A percentile compares a stretch with the other conserved stretches of the same genome.
These are phyloP conservation scores for Cicer arietinum DNA, from an alignment of 306 rosid species.

Conservation along the genomic window DNA sequence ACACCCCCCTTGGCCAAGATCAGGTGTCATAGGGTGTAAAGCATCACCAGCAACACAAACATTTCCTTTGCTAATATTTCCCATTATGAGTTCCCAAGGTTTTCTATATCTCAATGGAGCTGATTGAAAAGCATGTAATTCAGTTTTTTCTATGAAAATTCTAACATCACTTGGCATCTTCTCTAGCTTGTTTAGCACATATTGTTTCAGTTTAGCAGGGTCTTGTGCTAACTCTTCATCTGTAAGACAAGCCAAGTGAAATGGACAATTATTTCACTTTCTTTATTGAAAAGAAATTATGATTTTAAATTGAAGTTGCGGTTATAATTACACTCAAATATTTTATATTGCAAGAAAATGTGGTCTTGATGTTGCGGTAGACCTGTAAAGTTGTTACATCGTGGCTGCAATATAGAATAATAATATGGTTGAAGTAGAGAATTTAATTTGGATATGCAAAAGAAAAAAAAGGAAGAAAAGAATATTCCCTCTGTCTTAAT, in stretches of 20 bases:
- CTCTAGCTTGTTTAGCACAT: constrained; percentile 59
- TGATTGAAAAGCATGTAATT: constrained; percentile 38
- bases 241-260: constrained; percentile 19
- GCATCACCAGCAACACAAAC: constrained; percentile 80
- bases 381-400: too few relatives aligned
- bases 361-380: too few relatives aligned
- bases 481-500: too few relatives aligned
- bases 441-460: too few relatives aligned
- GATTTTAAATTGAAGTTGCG: too few relatives aligned
- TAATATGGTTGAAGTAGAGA: too few relatives aligned
- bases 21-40: constrained; percentile 74
- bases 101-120: constrained; percentile 56
- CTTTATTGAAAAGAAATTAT: too few relatives aligned
- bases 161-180: constrained; percentile 51
- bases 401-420: too few relatives aligned
- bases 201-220: constrained; percentile 54
- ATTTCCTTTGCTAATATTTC: constrained; percentile 66
- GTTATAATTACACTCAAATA: too few relatives aligned
- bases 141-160: constrained; percentile 51
- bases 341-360: not conserved
- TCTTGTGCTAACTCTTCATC: constrained; percentile 53
- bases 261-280: not conserved
- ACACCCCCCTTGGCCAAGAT: constrained; percentile 71
- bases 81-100: constrained; percentile 73
- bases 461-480: too few relatives aligned